Percentiles rank a stretch among this genome's conserved stretches.
Evolutionary conservation across 2,329 filamentous ascomycete species (phyloP).

Genomic region (Blastomyces silverae): DNA sequence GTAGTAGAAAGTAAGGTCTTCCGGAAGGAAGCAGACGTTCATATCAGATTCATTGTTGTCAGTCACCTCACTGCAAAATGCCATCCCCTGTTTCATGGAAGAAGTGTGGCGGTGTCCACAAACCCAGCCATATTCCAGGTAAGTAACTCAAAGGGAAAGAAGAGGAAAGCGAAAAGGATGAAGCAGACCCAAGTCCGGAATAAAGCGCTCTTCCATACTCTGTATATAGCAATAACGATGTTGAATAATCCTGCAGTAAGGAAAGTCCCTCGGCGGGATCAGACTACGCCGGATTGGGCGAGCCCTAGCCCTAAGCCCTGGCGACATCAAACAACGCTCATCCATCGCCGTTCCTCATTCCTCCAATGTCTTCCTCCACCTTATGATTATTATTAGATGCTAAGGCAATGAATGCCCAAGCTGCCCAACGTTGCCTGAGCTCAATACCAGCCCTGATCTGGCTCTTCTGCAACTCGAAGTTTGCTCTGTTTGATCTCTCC

Average conservation of each 20-base stretch:
- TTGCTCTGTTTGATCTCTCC: neutral
- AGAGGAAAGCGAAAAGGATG: neutral
- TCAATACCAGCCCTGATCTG: neutral
- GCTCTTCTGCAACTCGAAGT: neutral
- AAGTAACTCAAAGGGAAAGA: neutral
- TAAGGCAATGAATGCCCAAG: neutral
- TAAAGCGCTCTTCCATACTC: neutral
- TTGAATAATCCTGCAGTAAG: too few relatives aligned
- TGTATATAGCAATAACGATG: too few relatives aligned
- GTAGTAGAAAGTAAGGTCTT: neutral
- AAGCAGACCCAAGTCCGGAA: neutral
- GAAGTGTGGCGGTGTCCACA: neutral
- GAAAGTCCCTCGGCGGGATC: too few relatives aligned
- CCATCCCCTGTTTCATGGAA: neutral
- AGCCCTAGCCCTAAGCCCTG: conserved; percentile 5
- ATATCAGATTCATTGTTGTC: too few relatives aligned
- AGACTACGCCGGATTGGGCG: neutral
- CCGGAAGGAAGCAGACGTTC: too few relatives aligned
- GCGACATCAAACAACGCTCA: neutral
- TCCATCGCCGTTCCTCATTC: too few relatives aligned
- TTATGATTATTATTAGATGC: too few relatives aligned
- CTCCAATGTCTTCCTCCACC: too few relatives aligned
- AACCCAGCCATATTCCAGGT: neutral
- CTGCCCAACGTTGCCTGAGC: neutral
- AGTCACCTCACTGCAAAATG: too few relatives aligned